phyloP scores from a whole-genome alignment of 78 protist genomes.

The Cavenderia fasciculata region DNA sequence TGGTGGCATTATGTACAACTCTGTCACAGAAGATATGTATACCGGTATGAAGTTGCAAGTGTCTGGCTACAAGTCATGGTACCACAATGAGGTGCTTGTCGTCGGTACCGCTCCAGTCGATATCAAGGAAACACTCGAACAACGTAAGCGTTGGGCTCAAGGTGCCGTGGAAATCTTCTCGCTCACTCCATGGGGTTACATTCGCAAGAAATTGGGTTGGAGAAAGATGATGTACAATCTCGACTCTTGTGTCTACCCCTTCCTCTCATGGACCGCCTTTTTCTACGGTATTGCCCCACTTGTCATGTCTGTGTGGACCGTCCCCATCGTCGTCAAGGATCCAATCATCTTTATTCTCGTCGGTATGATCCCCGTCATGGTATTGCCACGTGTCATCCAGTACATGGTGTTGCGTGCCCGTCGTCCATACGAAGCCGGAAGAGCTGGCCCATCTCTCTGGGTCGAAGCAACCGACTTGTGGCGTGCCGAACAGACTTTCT shows the following conservation, averaged over 20 bases:
- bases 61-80: conserved; percentile 73
- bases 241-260: conserved; percentile 75
- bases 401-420: conserved; percentile 63
- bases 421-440: conserved; percentile 77
- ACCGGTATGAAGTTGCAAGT: conserved; percentile 80
- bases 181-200: conserved; percentile 71
- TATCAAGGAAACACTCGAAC: conserved; percentile 74
- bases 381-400: conserved; percentile 66
- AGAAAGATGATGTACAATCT: conserved; percentile 75
- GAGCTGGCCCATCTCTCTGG: conserved; percentile 75
- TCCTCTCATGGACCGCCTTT: conserved; percentile 75
- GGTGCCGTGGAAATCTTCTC: conserved; percentile 79
- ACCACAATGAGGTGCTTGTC: conserved; percentile 66
- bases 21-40: conserved; percentile 81
- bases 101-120: conserved; percentile 81
- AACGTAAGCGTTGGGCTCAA: conserved; percentile 82
- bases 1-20: conserved; percentile 79
- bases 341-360: conserved; percentile 74
- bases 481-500: conserved; percentile 81
- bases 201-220: conserved; percentile 57
- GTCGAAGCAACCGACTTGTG: conserved; percentile 76
- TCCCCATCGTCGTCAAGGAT: conserved; percentile 77
- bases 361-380: conserved; percentile 78
- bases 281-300: conserved; percentile 75
- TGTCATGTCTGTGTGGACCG: conserved; percentile 71